phyloP scores from a whole-genome alignment of 768 basidiomycete species.

The Rubroboletus satanas region DNA sequence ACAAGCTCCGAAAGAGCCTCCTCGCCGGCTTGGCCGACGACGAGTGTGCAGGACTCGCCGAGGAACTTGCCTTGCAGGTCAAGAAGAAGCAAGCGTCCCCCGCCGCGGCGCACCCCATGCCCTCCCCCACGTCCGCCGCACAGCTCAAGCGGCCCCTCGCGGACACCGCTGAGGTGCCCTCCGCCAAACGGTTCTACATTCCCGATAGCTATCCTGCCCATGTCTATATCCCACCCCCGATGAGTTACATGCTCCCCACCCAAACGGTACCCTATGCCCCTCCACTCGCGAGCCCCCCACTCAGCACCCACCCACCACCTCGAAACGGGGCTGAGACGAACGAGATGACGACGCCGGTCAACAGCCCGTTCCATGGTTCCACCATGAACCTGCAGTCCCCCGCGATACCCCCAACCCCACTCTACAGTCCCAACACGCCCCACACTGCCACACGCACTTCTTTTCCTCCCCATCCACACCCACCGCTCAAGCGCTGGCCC shows the following conservation, averaged over 20 bases:
- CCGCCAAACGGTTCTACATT: slow-evolving; percentile 29
- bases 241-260: slow-evolving; percentile 27
- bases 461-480: slow-evolving; percentile 54
- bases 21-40: slow-evolving; percentile 53
- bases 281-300: slow-evolving; percentile 18
- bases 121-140: slow-evolving; percentile 7
- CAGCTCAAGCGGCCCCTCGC: slow-evolving; percentile 29
- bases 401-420: slow-evolving; percentile 12
- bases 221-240: slow-evolving; percentile 27
- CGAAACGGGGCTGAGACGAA: slow-evolving; percentile 12
- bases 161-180: slow-evolving; percentile 21
- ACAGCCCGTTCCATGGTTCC: slow-evolving; percentile 15
- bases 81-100: slow-evolving; percentile 16
- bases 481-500: slow-evolving; percentile 70
- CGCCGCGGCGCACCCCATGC: neutral
- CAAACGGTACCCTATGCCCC: slow-evolving; percentile 28
- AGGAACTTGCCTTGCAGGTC: slow-evolving; percentile 51
- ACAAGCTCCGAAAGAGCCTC: slow-evolving; percentile 56
- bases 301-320: slow-evolving; percentile 10
- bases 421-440: slow-evolving; percentile 24
- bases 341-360: slow-evolving; percentile 14
- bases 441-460: slow-evolving; percentile 23
- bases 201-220: slow-evolving; percentile 27
- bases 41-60: slow-evolving; percentile 53
- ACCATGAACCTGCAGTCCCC: slow-evolving; percentile 20